phyloP scores from a whole-genome alignment of 2,329 filamentous ascomycete species.

The Pseudogymnoascus sp. region DNA sequence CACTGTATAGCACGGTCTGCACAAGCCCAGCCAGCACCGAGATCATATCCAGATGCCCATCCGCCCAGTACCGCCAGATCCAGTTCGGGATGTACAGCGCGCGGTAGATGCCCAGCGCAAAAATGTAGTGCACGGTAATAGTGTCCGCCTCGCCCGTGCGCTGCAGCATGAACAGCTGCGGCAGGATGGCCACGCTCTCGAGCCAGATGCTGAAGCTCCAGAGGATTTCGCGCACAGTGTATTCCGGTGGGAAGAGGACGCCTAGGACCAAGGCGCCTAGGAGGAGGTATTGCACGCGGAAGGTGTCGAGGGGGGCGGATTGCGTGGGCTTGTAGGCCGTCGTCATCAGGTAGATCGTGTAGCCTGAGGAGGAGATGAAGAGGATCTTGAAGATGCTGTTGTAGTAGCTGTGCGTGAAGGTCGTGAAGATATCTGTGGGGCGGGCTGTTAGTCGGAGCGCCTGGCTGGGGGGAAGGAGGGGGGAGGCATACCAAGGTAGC shows the following conservation, averaged over 20 bases:
- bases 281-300: conserved; percentile 91
- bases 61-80: conserved; percentile 81
- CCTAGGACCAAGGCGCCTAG: conserved; percentile 71
- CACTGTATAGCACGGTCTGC: conserved; percentile 92
- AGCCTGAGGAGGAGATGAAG: conserved; percentile 82
- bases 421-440: conserved; percentile 71
- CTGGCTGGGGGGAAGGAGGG: too few relatives aligned
- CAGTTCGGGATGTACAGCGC: conserved; percentile 98
- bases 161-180: conserved; percentile 97
- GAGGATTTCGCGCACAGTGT: conserved; percentile 73
- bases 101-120: conserved; percentile 83
- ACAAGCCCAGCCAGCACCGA: conserved; percentile 81
- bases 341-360: conserved; percentile 97
- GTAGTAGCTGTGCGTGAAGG: conserved; percentile 65
- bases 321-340: conserved; percentile 96
- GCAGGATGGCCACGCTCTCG: conserved; percentile 90
- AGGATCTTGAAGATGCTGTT: conserved; percentile 94
- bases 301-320: conserved; percentile 94
- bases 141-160: conserved; percentile 96
- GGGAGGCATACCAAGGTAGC: conserved; percentile 66
- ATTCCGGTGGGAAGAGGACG: conserved; percentile 76
- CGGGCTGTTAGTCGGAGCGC: neutral
- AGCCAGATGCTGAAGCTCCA: conserved; percentile 99
- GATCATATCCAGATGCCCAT: conserved; percentile 77
- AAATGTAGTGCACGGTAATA: conserved; percentile 98